phyloP scores from a whole-genome alignment of 2,329 filamentous ascomycete species.

The Malbranchea cinnamomea region DNA sequence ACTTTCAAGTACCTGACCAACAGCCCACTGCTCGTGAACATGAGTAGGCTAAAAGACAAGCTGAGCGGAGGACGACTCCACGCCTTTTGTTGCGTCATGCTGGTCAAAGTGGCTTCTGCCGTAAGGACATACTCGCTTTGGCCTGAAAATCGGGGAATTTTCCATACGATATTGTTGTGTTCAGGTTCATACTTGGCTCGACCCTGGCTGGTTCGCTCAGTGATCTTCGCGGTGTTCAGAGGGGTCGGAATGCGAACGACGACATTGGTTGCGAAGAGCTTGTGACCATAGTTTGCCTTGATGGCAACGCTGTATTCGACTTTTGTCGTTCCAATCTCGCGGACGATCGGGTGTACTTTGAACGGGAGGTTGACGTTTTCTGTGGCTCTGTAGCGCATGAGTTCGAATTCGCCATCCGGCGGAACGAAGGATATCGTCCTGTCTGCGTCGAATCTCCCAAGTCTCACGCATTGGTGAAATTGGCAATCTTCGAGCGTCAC shows the following conservation, averaged over 20 bases:
- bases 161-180: constrained; percentile 98
- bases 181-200: constrained; percentile 98
- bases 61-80: constrained; percentile 91
- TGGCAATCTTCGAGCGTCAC: constrained; percentile 96
- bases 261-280: constrained; percentile 95
- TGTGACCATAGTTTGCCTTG: constrained; percentile 89
- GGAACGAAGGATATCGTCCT: constrained; percentile 95
- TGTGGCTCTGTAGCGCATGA: constrained; percentile 96
- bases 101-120: constrained; percentile 82
- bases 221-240: constrained; percentile 88
- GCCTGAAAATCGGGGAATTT: constrained; percentile 96
- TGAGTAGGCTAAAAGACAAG: constrained; percentile 82
- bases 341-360: constrained; percentile 97
- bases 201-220: constrained; percentile 82
- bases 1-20: constrained; percentile 93
- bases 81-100: constrained; percentile 95
- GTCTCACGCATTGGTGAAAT: constrained; percentile 96
- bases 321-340: constrained; percentile 90
- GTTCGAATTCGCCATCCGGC: constrained; percentile 92
- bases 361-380: constrained; percentile 98
- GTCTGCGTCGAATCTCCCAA: constrained; percentile 92
- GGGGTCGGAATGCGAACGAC: constrained; percentile 88
- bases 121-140: constrained; percentile 91
- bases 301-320: constrained; percentile 98
- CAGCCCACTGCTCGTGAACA: constrained; percentile 94